Evolutionary conservation across 768 basidiomycete genomes (phyloP).

Genomic region (Exsudoporus frostii): DNA sequence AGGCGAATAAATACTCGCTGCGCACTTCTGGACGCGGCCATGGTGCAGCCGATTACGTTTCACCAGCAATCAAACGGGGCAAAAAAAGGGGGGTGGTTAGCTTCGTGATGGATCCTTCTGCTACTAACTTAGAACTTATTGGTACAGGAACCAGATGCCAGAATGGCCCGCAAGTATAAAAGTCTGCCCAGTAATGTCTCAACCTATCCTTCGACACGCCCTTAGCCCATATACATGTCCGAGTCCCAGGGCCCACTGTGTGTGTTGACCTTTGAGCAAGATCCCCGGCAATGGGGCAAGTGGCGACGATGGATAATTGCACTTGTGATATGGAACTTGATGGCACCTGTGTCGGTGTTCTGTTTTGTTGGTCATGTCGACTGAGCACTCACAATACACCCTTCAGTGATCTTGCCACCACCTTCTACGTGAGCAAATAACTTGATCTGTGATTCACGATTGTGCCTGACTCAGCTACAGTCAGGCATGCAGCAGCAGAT

Average conservation of each 20-base stretch:
- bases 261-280: constrained; percentile 17
- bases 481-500: constrained; percentile 28
- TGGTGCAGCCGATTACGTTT: constrained; percentile 8
- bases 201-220: constrained; percentile 1
- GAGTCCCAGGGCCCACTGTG: constrained; percentile 17
- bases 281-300: constrained; percentile 23
- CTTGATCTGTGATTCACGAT: not conserved
- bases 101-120: constrained; percentile 1
- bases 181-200: not conserved
- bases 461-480: constrained; percentile 6
- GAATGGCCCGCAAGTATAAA: constrained; percentile 3
- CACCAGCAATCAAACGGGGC: constrained; percentile 4
- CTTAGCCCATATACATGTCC: constrained; percentile 8
- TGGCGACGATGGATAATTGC: constrained; percentile 22
- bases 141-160: constrained; percentile 2
- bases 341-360: constrained; percentile 24
- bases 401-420: constrained; percentile 20
- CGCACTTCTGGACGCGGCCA: not conserved
- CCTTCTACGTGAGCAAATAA: constrained; percentile 23
- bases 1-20: not conserved
- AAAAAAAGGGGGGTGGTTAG: not conserved
- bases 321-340: constrained; percentile 25
- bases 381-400: constrained; percentile 1
- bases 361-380: not conserved
- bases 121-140: not conserved